Base-by-base conservation (phyloP, 495 filamentous ascomycete genomes). In the Durotheca rogersii region DNA sequence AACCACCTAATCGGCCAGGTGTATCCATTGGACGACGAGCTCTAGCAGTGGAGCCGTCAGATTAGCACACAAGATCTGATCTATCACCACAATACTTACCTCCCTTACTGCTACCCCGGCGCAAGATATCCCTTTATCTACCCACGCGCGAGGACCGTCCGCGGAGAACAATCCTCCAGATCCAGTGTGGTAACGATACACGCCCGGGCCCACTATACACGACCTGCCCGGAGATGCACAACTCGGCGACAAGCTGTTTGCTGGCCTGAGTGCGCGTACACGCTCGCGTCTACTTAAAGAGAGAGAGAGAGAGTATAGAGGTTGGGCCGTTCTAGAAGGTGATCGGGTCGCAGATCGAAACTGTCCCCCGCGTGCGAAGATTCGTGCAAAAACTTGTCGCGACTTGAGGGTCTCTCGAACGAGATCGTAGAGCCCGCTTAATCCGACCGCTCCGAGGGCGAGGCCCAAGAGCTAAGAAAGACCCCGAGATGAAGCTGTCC, bases 401-500 rank as follows among this genome's bases (percentile, higher is more conserved):
- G n/a, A n/a, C n/a, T n/a, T n/a, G n/a, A n/a, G n/a, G n/a, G n/a
- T n/a, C n/a, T n/a, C n/a, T n/a, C n/a, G n/a, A n/a, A n/a, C n/a
- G n/a, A n/a, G n/a, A n/a, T n/a, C n/a, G n/a, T 20, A 16, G 6
- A 48, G 25, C 25, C 21, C 18, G 11, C 2, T 16, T 7, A 9
- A 41, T 7, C 15, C 12, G 29, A 9, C 32, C 38, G 6, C 6
- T 12, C 18, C 29, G 2, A 23, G 12, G 15, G 11, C 31, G 34
- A 21, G 20, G n/a, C 5, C 14, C 41, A 19, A 19, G 12, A 42
- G 2, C 16, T 21, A n/a, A n/a, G n/a, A n/a, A n/a, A n/a, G n/a
- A n/a, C n/a, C n/a, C n/a, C 51, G 51, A 41, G 21, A 56, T 80
- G 63, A 69, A 71, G 41, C 36, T 73, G 29, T 64, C 76, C 1